These are phyloP conservation scores for Boletus rubropictus DNA, from an alignment of 768 basidiomycete genomes.

Conservation along the genomic window DNA sequence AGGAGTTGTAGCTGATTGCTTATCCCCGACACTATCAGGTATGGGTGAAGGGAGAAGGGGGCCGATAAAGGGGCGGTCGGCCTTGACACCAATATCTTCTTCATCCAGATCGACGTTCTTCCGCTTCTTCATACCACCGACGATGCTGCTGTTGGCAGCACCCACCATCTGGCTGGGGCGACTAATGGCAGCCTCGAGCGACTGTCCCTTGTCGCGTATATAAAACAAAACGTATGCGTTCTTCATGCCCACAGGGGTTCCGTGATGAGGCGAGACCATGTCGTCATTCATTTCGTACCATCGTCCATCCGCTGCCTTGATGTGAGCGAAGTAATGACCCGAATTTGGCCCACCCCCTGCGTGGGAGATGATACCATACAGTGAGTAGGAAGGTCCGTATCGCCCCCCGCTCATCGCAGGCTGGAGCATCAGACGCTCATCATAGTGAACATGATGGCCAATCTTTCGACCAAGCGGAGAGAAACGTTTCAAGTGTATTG, in stretches of 20 bases:
- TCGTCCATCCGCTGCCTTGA: conserved; percentile 59
- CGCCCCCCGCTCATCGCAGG: conserved; percentile 80
- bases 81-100: conserved; percentile 46
- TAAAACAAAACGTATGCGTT: conserved; percentile 95
- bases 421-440: conserved; percentile 63
- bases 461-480: conserved; percentile 87
- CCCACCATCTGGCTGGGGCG: conserved; percentile 16
- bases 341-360: conserved; percentile 90
- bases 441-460: conserved; percentile 69
- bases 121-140: conserved; percentile 44
- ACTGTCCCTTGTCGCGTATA: conserved; percentile 72
- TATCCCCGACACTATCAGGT: conserved; percentile 13
- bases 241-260: conserved; percentile 54
- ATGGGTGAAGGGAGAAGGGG: conserved; percentile 54
- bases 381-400: conserved; percentile 70
- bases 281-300: conserved; percentile 99
- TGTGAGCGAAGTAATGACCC: conserved; percentile 89
- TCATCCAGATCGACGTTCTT: conserved; percentile 42
- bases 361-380: conserved; percentile 92
- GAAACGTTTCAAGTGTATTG: conserved; percentile 94
- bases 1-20: conserved; percentile 9
- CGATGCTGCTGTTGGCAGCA: conserved; percentile 35
- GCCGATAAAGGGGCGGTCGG: conserved; percentile 53
- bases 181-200: conserved; percentile 55
- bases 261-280: conserved; percentile 41